A percentile compares a stretch with the other conserved stretches of the same genome.
Evolutionary conservation across 2,329 filamentous ascomycete genomes (phyloP).

Genomic region (Xylaria polymorpha): DNA sequence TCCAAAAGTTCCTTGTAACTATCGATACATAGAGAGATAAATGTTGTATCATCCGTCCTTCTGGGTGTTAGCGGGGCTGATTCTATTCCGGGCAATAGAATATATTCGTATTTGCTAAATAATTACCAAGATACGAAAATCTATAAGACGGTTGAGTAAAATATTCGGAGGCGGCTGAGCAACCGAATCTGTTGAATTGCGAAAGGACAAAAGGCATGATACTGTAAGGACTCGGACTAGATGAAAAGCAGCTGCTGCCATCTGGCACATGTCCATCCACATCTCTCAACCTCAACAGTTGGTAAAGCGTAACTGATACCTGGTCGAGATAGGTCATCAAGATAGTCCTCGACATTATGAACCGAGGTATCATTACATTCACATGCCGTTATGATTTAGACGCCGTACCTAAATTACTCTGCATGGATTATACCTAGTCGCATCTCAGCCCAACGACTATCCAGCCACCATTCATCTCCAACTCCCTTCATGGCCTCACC

Average conservation of each 20-base stretch:
- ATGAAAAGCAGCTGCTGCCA: constrained; percentile 33
- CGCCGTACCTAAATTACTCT: background rate
- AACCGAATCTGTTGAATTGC: background rate
- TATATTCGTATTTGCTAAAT: background rate
- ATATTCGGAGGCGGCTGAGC: background rate
- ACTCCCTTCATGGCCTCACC: constrained; percentile 28
- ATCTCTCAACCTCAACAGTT: constrained; percentile 30
- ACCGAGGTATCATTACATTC: background rate
- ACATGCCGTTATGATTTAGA: background rate
- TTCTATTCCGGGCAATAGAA: background rate
- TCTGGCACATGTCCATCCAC: constrained; percentile 27
- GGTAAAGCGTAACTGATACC: background rate
- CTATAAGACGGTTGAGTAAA: background rate
- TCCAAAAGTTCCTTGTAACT: background rate
- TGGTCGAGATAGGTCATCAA: background rate
- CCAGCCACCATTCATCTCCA: background rate
- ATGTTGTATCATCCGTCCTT: background rate
- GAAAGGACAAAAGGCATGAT: background rate
- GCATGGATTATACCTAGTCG: background rate
- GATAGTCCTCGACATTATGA: background rate
- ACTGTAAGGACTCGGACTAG: background rate
- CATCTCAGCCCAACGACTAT: background rate
- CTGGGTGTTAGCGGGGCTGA: background rate
- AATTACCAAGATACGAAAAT: background rate
- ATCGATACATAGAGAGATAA: background rate